These are phyloP conservation scores for Celoporthe dispersa DNA, from an alignment of 2,329 filamentous ascomycete species.

Conservation along the genomic window DNA sequence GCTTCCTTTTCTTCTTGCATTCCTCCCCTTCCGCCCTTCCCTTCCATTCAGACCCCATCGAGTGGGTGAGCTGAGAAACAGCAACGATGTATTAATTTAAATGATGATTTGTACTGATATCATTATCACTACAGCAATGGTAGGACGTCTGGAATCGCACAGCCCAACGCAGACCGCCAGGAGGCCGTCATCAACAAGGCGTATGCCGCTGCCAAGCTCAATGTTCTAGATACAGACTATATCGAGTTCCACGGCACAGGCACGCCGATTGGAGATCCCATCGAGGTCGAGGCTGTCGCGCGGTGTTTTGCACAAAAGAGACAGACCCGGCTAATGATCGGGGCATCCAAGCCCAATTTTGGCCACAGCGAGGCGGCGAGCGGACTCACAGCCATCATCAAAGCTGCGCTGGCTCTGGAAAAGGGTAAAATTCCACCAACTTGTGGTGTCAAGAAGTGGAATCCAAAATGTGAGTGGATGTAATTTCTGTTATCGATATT, in stretches of 20 bases:
- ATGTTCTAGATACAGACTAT: background rate
- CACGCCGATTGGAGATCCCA: background rate
- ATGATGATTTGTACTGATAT: background rate
- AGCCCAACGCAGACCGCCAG: conserved; percentile 12
- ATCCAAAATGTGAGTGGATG: background rate
- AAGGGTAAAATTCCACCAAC: conserved; percentile 39
- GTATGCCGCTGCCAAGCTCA: conserved; percentile 13
- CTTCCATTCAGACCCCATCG: too few species aligned
- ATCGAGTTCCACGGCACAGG: background rate
- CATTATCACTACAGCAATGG: conserved; percentile 25
- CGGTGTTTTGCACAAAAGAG: background rate
- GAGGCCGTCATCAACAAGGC: conserved; percentile 20
- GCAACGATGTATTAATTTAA: too few species aligned
- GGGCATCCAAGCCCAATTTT: conserved; percentile 36
- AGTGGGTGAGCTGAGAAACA: too few species aligned
- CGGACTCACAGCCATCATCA: conserved; percentile 38
- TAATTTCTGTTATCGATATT: background rate
- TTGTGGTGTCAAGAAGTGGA: background rate
- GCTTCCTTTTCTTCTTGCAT: background rate
- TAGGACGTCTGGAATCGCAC: conserved; percentile 24
- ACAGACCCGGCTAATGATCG: conserved; percentile 20
- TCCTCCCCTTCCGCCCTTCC: background rate
- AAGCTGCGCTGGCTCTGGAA: conserved; percentile 38
- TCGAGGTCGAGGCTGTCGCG: background rate
- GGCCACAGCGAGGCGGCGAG: conserved; percentile 33